These are phyloP conservation scores for Cardamine chenopodiifolia DNA, from an alignment of 345 rosid species.

Conservation along the genomic window DNA sequence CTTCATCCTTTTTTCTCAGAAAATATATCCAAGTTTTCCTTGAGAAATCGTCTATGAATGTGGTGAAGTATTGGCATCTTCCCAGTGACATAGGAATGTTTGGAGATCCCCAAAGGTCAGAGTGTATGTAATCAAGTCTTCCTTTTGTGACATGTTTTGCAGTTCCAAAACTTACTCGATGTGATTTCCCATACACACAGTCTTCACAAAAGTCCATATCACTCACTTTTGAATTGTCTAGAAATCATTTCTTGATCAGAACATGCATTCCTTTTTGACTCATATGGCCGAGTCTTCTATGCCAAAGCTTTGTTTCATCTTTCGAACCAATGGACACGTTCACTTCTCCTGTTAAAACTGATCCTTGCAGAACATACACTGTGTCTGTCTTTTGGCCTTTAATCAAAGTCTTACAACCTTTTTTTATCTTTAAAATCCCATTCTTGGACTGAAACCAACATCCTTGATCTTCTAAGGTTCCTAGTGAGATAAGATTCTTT, in stretches of 20 bases:
- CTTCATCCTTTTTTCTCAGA: background rate
- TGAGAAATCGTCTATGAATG: too few species aligned
- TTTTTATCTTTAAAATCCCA: background rate
- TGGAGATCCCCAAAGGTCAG: slow-evolving; percentile 1
- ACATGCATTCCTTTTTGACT: background rate
- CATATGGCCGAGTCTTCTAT: background rate
- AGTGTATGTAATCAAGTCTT: background rate
- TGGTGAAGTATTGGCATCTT: background rate
- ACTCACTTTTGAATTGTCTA: background rate
- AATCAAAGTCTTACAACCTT: background rate
- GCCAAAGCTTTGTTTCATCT: background rate
- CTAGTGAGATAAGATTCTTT: background rate
- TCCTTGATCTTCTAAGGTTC: background rate
- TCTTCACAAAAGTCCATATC: background rate
- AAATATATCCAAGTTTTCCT: background rate
- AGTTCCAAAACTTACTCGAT: background rate
- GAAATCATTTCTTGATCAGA: background rate
- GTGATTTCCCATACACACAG: background rate
- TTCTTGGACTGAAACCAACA: background rate
- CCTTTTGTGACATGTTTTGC: background rate
- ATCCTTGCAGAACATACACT: background rate
- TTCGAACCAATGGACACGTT: background rate
- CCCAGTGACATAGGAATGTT: background rate
- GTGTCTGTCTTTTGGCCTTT: background rate
- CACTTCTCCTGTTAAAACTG: background rate